phyloP scores from a whole-genome alignment of 2,329 filamentous ascomycete species.

The Aspergillus fischeri region DNA sequence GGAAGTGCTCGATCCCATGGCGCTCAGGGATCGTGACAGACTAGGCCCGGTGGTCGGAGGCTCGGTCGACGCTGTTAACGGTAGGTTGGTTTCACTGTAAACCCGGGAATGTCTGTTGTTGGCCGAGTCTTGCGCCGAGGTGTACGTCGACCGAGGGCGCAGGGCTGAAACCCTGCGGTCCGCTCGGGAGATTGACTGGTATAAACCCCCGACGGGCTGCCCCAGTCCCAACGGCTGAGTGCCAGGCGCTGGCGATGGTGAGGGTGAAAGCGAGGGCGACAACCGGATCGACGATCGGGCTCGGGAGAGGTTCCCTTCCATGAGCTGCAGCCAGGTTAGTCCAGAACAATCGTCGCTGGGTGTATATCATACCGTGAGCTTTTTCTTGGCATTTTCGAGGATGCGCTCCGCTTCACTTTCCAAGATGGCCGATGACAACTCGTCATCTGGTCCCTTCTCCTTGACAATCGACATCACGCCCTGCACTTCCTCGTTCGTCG shows the following conservation, averaged over 20 bases:
- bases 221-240: conserved; percentile 30
- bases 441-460: conserved; percentile 50
- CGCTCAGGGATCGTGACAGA: conserved; percentile 60
- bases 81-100: conserved; percentile 58
- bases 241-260: conserved; percentile 37
- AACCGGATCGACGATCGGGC: conserved; percentile 65
- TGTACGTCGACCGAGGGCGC: conserved; percentile 38
- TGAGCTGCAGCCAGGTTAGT: conserved; percentile 57
- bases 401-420: conserved; percentile 85
- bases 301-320: conserved; percentile 85
- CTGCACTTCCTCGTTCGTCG: conserved; percentile 3
- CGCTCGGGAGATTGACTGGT: conserved; percentile 38
- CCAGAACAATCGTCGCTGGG: not conserved
- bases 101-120: conserved; percentile 55
- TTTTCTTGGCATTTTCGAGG: conserved; percentile 84
- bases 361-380: conserved; percentile 66
- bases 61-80: conserved; percentile 33
- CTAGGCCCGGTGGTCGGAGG: conserved; percentile 32
- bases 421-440: conserved; percentile 68
- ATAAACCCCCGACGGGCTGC: conserved; percentile 39
- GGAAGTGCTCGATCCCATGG: conserved; percentile 39
- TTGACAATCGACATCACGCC: conserved; percentile 37
- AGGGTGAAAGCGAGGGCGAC: conserved; percentile 48
- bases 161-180: conserved; percentile 45
- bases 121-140: conserved; percentile 29